Evolutionary conservation across 345 rosid species (phyloP), one percentile per base, ranked within the genome.

Genomic region (Nephelium lappaceum): DNA sequence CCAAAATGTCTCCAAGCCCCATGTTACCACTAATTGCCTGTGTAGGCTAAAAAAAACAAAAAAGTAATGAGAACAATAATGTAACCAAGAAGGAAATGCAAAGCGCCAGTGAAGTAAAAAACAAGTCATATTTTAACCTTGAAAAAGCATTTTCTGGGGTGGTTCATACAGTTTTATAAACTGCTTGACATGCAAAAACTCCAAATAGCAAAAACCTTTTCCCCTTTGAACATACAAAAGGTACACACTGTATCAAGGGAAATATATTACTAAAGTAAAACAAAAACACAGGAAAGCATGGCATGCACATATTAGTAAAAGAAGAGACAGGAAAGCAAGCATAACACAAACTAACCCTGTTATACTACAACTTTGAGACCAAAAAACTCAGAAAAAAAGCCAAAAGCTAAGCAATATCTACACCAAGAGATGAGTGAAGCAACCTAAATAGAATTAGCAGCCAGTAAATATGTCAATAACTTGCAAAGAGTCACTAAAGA

Each of bases 1-100:
- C 99, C 84, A 96, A 86, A 79, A 96, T 88, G 87, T 93, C 94
- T 79, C 93, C 95, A 80, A 90, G 16, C 81, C 88, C 81, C 82
- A 81, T 88, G 76, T 83, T 92, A 71, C 83, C 85, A 72, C 90
- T 81, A 77, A 85, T 79, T 57, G 88, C 85, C 98, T 96, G 97
- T 49, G 75, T 67, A 62, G 42, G 9, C 42, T 66, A 16, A 66
- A 65, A 65, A 65, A 36, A 68, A 66, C 38, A 19, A 75, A 76
- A 79, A 51, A 21, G 31, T 75, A 2, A 76, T 75, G 23, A 77
- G 66, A 83, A 84, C 14, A 73, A 57, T 11, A 36, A 2, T 53
- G 58, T 24, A 24, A 71, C 60, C 62, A 57, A 73, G 14, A n/a
- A 15, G 49, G 11, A 66, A 42, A 61, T 73, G 18, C 57, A 42